Conservation (phyloP, 192 early-diverging fungal genomes). For the Diversispora eburnea region DNA sequence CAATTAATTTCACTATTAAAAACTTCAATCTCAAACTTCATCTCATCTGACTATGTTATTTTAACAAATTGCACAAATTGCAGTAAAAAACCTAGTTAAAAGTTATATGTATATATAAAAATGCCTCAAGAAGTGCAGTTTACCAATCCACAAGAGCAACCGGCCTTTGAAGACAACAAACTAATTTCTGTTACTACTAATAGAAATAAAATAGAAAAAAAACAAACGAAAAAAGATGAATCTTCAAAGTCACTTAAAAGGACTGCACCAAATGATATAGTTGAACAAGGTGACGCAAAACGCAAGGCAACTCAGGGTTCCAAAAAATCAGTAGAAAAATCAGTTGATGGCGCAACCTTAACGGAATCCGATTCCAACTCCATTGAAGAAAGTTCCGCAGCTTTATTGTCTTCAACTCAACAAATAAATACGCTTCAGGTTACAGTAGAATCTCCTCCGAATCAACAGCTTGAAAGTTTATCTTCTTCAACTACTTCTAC, state of each 20-base stretch:
- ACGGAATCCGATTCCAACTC: neutral
- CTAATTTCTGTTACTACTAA: neutral
- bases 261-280: conserved; percentile 6
- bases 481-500: neutral
- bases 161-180: neutral
- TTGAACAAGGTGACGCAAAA: conserved; percentile 12
- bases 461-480: neutral
- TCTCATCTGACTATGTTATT: neutral
- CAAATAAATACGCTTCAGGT: neutral
- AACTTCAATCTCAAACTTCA: neutral
- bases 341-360: neutral
- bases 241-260: conserved; percentile 15
- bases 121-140: conserved; percentile 16
- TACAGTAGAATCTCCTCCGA: neutral
- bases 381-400: conserved; percentile 1
- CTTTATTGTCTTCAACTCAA: neutral
- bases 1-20: no score
- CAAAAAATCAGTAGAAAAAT: neutral
- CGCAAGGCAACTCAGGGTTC: conserved; percentile 11
- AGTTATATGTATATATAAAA: neutral
- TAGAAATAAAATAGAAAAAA: conserved; percentile 14
- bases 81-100: no score
- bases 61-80: neutral
- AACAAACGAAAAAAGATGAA: conserved; percentile 7
- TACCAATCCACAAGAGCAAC: conserved; percentile 9